Conservation (phyloP, 768 basidiomycete genomes). For the Hortiboletus campestris region DNA sequence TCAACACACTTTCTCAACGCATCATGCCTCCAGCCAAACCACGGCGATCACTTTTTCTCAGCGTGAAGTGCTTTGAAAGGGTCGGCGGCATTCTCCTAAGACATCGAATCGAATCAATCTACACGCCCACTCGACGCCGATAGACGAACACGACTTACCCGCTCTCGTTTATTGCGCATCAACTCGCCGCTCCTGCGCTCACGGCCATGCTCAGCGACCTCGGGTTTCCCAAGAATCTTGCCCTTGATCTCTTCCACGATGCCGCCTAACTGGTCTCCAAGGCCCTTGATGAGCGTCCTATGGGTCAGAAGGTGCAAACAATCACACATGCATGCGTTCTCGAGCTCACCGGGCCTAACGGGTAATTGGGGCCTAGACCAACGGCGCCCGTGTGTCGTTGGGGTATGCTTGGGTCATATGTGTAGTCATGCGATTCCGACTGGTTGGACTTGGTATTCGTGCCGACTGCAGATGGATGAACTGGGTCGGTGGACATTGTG, state of each 20-base stretch:
- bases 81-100: background rate
- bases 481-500: constrained; percentile 12
- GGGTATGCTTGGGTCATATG: constrained; percentile 29
- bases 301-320: background rate
- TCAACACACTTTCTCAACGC: background rate
- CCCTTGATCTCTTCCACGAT: constrained; percentile 40
- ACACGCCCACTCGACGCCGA: background rate
- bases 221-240: constrained; percentile 36
- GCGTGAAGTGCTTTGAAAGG: background rate
- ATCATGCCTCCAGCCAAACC: background rate
- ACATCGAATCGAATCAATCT: background rate
- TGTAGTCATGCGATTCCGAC: background rate
- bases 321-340: no score
- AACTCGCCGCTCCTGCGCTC: constrained; percentile 41
- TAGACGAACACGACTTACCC: constrained; percentile 7
- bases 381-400: constrained; percentile 44
- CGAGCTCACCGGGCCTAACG: constrained; percentile 27
- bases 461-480: constrained; percentile 22
- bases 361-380: constrained; percentile 40
- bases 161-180: constrained; percentile 35
- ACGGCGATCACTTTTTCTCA: background rate
- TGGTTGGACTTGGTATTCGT: constrained; percentile 6
- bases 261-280: constrained; percentile 38
- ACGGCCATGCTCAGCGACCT: constrained; percentile 37
- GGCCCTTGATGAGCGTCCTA: constrained; percentile 12